phyloP scores from a whole-genome alignment of 768 basidiomycete genomes.

The Auricularia heimuer region DNA sequence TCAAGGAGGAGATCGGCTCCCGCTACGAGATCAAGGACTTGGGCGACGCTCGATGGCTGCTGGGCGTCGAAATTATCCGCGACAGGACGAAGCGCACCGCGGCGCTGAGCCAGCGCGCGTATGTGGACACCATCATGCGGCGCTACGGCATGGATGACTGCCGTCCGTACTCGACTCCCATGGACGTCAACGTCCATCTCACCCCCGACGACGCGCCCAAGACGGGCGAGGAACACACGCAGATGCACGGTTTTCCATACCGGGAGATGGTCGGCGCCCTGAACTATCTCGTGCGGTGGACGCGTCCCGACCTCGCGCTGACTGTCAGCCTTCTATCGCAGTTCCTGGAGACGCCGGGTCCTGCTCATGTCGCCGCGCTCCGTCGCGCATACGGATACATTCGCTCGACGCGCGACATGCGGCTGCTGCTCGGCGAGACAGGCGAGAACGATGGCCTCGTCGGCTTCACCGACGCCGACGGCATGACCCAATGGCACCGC shows the following conservation, averaged over 20 bases:
- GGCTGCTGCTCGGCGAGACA: background rate
- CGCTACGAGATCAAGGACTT: constrained; percentile 6
- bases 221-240: background rate
- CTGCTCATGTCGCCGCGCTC: background rate
- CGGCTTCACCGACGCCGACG: constrained; percentile 15
- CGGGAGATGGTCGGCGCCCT: background rate
- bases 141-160: constrained; percentile 7
- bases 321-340: background rate
- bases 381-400: background rate
- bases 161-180: constrained; percentile 7
- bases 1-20: constrained; percentile 3
- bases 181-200: constrained; percentile 11
- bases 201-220: constrained; percentile 2
- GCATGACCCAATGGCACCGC: constrained; percentile 14
- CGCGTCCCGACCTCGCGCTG: constrained; percentile 12
- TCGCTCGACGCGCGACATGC: background rate
- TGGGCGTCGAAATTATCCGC: constrained; percentile 2
- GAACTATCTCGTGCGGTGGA: constrained; percentile 3
- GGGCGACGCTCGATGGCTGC: constrained; percentile 12
- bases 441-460: constrained; percentile 1
- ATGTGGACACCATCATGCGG: constrained; percentile 12
- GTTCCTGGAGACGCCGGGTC: background rate
- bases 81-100: constrained; percentile 3
- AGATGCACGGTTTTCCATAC: background rate
- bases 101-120: constrained; percentile 2